These are phyloP conservation scores for Hymenoscyphus scutula DNA, from an alignment of 2,329 filamentous ascomycete genomes.

Conservation along the genomic window DNA sequence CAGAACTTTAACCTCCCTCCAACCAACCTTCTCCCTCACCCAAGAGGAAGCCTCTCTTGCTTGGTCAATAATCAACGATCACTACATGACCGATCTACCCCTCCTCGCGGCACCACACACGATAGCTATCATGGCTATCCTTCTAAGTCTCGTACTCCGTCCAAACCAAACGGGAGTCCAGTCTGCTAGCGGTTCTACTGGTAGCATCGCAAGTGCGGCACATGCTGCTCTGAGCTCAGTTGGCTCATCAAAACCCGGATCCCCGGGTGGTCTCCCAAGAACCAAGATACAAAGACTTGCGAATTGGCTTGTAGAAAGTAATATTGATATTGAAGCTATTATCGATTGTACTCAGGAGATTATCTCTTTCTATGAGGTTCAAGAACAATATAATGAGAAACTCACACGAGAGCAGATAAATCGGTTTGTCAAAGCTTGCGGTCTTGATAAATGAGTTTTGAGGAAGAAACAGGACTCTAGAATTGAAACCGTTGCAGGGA, in stretches of 20 bases:
- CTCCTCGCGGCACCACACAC: constrained; percentile 67
- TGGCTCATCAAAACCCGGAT: constrained; percentile 26
- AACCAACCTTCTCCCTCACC: constrained; percentile 56
- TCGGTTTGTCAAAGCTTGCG: constrained; percentile 38
- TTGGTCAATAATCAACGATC: constrained; percentile 71
- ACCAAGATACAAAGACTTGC: constrained; percentile 52
- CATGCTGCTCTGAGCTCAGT: constrained; percentile 35
- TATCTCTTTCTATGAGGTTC: constrained; percentile 65
- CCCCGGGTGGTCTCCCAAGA: constrained; percentile 22
- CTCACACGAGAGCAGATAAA: constrained; percentile 38
- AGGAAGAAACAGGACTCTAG: background rate
- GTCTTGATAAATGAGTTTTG: constrained; percentile 35
- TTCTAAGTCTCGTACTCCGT: constrained; percentile 65
- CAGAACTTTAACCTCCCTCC: constrained; percentile 62
- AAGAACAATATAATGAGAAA: constrained; percentile 40
- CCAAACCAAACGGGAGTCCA: constrained; percentile 48
- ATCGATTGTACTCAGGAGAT: constrained; percentile 72
- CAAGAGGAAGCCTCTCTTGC: constrained; percentile 64
- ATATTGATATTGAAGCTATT: constrained; percentile 65
- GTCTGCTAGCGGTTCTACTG: constrained; percentile 41
- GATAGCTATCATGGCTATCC: constrained; percentile 67
- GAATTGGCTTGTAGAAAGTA: constrained; percentile 68
- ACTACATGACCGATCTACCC: constrained; percentile 69
- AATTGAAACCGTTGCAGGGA: background rate
- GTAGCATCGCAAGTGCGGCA: constrained; percentile 36